Evolutionary conservation across 2,329 filamentous ascomycete genomes (phyloP), one percentile per base, ranked within the genome.

Genomic region (Plenodomus lindquistii): DNA sequence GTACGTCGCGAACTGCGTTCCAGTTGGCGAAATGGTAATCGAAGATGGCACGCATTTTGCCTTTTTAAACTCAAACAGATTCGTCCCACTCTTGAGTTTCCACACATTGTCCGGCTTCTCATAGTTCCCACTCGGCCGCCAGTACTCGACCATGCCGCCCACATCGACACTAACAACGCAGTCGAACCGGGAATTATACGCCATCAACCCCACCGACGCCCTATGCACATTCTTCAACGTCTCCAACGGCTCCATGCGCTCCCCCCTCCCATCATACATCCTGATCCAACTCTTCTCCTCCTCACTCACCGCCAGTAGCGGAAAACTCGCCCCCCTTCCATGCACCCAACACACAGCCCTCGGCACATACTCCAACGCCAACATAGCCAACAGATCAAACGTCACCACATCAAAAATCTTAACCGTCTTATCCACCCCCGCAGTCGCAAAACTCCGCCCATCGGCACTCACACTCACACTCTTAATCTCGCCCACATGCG

Each of bases 61-160:
- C 74, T 97, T 97, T 67, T 96, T 97, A 77, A 99, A 97, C 44
- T 96, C 93, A 66, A 97, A 99, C 1, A 99, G 80, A 64, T 89
- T 94, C 2, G 94, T 99, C 1, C 89, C 87, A 67, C 91, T 96
- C 75, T 99, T 99, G 75, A 91, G 89, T 59, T 90, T 83, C 69
- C 96, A 99, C 16, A 99, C 91, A 43, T 85, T 91, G 59, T 91
- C 86, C 0, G 94, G 94, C 72, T 97, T 97, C 65, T 96, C 91
- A 70, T 91, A 97, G 34, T 79, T 85, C 2, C 84, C 85, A 54
- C 82, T 83, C 0, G 94, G 91, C 48, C 84, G 83, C 94, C 94
- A 99, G 75, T 99, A 99, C 72, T 99, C 94, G 9, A 99, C 70
- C 93, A 97, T 97, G 19, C 94, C 93, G 44, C 84, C 84, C 59